Evolutionary conservation across 2,329 filamentous ascomycete genomes (phyloP).

Genomic region (Trichophyton benhamiae): DNA sequence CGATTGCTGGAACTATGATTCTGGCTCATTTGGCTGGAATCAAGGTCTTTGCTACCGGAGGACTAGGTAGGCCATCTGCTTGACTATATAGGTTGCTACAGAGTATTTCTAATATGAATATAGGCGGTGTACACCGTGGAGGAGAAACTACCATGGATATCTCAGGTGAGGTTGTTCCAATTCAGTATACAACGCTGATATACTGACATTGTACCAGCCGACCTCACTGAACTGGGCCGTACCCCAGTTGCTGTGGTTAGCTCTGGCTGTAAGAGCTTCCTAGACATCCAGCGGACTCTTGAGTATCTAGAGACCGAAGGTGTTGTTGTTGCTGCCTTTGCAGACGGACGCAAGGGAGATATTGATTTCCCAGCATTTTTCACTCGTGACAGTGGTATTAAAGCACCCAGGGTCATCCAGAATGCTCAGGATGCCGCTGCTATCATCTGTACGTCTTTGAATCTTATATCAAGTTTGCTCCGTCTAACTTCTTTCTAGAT

Average conservation of each 20-base stretch:
- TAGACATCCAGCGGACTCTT: conserved; percentile 80
- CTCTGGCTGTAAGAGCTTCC: conserved; percentile 88
- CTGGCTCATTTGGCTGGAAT: conserved; percentile 79
- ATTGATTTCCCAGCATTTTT: conserved; percentile 91
- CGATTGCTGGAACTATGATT: conserved; percentile 84
- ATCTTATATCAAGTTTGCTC: background rate
- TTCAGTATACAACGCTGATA: background rate
- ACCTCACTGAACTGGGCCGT: conserved; percentile 83
- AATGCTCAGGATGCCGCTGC: conserved; percentile 73
- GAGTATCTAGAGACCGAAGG: conserved; percentile 62
- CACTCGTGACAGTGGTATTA: conserved; percentile 71
- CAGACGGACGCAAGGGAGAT: conserved; percentile 58
- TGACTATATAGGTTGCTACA: background rate
- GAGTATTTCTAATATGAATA: conserved; percentile 3
- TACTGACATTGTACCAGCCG: conserved; percentile 40
- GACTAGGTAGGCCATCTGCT: conserved; percentile 45
- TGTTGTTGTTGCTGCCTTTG: conserved; percentile 79
- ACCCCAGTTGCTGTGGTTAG: conserved; percentile 80
- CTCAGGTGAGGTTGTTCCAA: conserved; percentile 39
- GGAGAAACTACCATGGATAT: conserved; percentile 81
- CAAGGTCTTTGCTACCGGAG: conserved; percentile 85
- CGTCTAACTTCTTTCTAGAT: conserved; percentile 30
- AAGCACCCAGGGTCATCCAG: conserved; percentile 62
- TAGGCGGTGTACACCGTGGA: conserved; percentile 76
- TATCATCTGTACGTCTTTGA: conserved; percentile 53